Conservation (phyloP, 2,329 filamentous ascomycete genomes). For the Fusarium oligoseptatum region DNA sequence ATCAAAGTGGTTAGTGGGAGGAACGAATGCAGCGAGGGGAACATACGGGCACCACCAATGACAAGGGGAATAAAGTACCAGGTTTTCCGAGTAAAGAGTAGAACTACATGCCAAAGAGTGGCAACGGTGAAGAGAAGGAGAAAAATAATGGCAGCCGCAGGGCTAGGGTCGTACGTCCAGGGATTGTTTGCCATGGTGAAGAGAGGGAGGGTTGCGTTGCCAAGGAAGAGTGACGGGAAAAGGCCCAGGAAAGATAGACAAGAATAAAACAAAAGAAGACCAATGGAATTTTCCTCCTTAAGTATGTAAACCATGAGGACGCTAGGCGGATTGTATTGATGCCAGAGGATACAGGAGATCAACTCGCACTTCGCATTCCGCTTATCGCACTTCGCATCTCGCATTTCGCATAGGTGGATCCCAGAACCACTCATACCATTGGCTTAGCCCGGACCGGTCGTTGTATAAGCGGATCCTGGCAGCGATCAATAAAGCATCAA, state of each 20-base stretch:
- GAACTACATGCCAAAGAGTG: neutral
- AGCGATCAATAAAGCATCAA: neutral
- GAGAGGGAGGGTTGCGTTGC: neutral
- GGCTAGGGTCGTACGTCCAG: neutral
- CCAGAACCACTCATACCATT: neutral
- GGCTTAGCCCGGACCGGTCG: neutral
- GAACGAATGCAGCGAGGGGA: neutral
- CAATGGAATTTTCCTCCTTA: neutral
- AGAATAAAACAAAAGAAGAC: neutral
- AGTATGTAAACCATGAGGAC: neutral
- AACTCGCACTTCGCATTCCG: neutral
- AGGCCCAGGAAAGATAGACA: neutral
- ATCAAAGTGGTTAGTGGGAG: neutral
- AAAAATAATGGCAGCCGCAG: slow-evolving; percentile 12
- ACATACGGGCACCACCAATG: slow-evolving; percentile 7
- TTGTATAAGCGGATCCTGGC: neutral
- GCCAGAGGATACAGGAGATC: no score
- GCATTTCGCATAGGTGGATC: slow-evolving; percentile 8
- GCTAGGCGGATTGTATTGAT: neutral
- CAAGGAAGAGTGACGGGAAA: neutral
- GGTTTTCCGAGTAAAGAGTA: neutral
- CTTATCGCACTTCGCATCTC: slow-evolving; percentile 15
- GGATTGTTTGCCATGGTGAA: slow-evolving; percentile 1
- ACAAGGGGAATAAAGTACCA: slow-evolving; percentile 14
- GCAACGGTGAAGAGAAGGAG: neutral